Base-by-base conservation (phyloP, 1,139 yeast genomes). In the Arxiozyma telluris region DNA sequence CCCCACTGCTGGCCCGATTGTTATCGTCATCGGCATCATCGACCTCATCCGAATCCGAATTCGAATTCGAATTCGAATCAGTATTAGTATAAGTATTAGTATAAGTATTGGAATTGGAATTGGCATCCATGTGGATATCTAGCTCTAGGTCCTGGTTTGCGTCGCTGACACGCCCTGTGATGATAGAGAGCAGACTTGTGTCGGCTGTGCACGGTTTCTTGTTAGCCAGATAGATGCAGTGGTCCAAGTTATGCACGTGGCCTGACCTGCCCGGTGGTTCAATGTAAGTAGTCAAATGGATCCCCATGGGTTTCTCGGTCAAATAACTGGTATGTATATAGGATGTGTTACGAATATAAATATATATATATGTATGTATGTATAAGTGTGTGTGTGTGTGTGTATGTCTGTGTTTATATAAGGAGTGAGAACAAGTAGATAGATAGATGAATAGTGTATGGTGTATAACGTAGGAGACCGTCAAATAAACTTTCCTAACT, bases 261-360 rank as follows among this genome's bases (percentile, higher is more conserved):
- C 20, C 23, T 15, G 47, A 1, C 12, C 34, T 41, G 9, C 44
- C 23, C 9, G 52, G 52, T 25, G 52, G 52, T 34, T 50, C 52
- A 25, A 50, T 50, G 23, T 50, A 50, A 17, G 52, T 34, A n/a
- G 44, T 50, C 12, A 50, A 18, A 44, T 44, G 44, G 52, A 50
- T 44, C 12, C 52, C 52, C 52, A 50, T 50, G n/a, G 4, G 18
- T 30, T 38, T 20, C 22, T 21, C 7, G 18, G 8, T 11, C 23
- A 7, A n/a, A 11, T 20, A 22, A 4, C 8, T 42, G 20, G 11
- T 41, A 34, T 8, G 11, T 27, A 27, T 27, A 27, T 27, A 27
- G 30, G 30, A 27, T 27, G 25, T 23, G 25, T 23, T 23, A 23
- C n/a, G n/a, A n/a, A n/a, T 21, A 30, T 38, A 38, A 9, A 47